Percentiles rank a stretch among this genome's conserved stretches.
phyloP scores from a whole-genome alignment of 805 yeast genomes.

The Zygotorulaspora chibaensis region DNA sequence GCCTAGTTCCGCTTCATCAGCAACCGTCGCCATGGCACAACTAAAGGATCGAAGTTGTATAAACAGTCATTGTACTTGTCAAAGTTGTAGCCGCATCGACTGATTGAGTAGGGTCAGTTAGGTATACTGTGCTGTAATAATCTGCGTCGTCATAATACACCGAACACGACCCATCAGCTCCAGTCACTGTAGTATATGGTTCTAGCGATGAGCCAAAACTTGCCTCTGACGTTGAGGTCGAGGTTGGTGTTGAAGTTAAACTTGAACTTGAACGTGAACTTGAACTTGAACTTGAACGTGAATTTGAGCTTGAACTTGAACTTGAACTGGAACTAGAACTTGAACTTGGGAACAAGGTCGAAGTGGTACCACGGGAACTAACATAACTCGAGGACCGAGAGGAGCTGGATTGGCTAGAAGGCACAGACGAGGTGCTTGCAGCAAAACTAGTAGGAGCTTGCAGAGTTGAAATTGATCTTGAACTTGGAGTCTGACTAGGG shows the following conservation, averaged over 20 bases:
- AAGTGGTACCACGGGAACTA: neutral
- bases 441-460: conserved; percentile 11
- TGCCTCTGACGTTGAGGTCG: conserved; percentile 12
- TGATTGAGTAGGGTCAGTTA: conserved; percentile 28
- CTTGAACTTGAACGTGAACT: conserved; percentile 2
- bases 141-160: conserved; percentile 26
- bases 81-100: conserved; percentile 36
- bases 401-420: neutral
- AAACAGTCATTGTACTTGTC: conserved; percentile 29
- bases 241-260: conserved; percentile 3
- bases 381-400: neutral
- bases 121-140: conserved; percentile 31
- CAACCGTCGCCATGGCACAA: neutral
- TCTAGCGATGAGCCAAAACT: conserved; percentile 8
- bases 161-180: conserved; percentile 25
- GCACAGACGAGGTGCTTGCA: neutral
- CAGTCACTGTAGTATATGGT: conserved; percentile 14
- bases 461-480: conserved; percentile 6
- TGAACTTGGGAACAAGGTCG: conserved; percentile 1
- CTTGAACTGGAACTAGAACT: neutral
- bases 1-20: neutral
- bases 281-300: neutral
- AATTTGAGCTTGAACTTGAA: conserved; percentile 1
- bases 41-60: conserved; percentile 20
- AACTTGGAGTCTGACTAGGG: conserved; percentile 1